A percentile compares a stretch with the other conserved stretches of the same genome.
Conservation (phyloP, 1,139 yeast genomes). For the Diutina scorzettiae region DNA sequence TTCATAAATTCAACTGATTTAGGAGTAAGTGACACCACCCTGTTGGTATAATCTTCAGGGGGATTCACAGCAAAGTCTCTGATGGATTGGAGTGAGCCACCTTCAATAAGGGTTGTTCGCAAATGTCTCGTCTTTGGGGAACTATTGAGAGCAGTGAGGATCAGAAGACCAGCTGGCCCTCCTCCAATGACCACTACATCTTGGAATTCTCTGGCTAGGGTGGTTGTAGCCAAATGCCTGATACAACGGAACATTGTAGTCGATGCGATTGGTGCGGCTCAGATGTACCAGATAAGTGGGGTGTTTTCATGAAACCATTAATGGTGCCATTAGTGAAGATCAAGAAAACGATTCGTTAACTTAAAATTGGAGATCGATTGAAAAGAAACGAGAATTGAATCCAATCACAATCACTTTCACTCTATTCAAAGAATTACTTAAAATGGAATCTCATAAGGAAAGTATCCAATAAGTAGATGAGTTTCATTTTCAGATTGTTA, state of each 20-base stretch:
- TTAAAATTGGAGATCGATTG: no score
- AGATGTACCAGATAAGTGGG: no score
- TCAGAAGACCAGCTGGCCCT: conserved; percentile 92
- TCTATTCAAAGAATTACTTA: no score
- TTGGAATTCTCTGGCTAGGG: conserved; percentile 16
- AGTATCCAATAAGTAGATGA: no score
- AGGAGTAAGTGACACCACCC: conserved; percentile 83
- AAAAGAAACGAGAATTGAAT: no score
- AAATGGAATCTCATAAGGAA: no score
- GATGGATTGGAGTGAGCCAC: conserved; percentile 43
- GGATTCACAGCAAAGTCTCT: conserved; percentile 41
- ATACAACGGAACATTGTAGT: background rate
- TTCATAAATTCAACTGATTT: conserved; percentile 56
- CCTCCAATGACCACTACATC: conserved; percentile 93
- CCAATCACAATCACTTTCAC: no score
- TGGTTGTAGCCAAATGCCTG: conserved; percentile 9
- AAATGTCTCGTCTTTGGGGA: conserved; percentile 51
- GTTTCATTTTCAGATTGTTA: no score
- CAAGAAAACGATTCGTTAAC: no score
- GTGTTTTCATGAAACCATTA: no score
- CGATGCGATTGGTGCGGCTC: no score
- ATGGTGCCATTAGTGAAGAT: no score
- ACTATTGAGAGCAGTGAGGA: conserved; percentile 65
- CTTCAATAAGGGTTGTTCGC: conserved; percentile 64
- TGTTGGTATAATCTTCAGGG: conserved; percentile 55